phyloP scores from a whole-genome alignment of 192 early-diverging fungal species.

The Phlyctochytrium arcticum region DNA sequence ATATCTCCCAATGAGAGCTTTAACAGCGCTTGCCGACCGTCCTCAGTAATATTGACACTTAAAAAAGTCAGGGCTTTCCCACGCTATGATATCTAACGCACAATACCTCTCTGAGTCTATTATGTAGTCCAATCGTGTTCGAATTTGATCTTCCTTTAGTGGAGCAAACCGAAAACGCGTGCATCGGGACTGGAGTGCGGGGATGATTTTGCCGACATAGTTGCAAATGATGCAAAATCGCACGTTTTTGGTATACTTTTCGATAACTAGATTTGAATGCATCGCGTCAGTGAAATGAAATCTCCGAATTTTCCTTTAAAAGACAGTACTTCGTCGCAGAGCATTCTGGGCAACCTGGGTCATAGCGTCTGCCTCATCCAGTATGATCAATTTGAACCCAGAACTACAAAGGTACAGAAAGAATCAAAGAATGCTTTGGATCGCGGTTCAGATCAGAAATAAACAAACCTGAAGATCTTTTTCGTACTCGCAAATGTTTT shows the following conservation, averaged over 20 bases:
- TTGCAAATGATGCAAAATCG: constrained; percentile 99
- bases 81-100: neutral
- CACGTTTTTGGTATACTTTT: constrained; percentile 97
- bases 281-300: too few species aligned
- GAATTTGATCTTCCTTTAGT: constrained; percentile 74
- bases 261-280: constrained; percentile 67
- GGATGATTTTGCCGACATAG: constrained; percentile 96
- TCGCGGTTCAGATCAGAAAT: neutral
- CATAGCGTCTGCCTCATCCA: constrained; percentile 98
- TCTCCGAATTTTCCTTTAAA: too few species aligned
- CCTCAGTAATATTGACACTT: constrained; percentile 73
- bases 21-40: constrained; percentile 77
- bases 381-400: constrained; percentile 93
- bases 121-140: constrained; percentile 57
- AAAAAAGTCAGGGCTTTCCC: neutral
- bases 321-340: constrained; percentile 73
- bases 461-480: constrained; percentile 73
- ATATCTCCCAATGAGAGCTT: constrained; percentile 92
- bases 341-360: constrained; percentile 89
- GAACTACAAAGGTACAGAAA: constrained; percentile 38
- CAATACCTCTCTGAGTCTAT: constrained; percentile 23
- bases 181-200: constrained; percentile 97
- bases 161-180: constrained; percentile 95
- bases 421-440: neutral
- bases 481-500: constrained; percentile 97